phyloP scores from a whole-genome alignment of 2,329 filamentous ascomycete species.

The Colletotrichum sp. region DNA sequence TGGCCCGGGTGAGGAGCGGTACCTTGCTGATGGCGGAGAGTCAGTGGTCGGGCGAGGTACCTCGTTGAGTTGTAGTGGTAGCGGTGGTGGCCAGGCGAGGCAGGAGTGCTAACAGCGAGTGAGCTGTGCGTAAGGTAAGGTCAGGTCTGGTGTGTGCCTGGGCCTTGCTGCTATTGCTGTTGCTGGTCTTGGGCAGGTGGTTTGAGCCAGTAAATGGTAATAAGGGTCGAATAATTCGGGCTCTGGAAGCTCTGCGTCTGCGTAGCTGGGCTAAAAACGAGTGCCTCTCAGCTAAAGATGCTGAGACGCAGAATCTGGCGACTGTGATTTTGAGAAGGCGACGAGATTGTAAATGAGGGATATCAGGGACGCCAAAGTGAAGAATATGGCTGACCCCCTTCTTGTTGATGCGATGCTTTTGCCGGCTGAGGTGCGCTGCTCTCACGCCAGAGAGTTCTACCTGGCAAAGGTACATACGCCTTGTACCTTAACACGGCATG shows the following conservation, averaged over 20 bases:
- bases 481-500: not conserved
- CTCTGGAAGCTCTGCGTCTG: not conserved
- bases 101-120: not conserved
- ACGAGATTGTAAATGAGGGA: not conserved
- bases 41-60: not conserved
- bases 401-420: conserved; percentile 17
- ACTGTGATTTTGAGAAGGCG: not conserved
- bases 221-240: not conserved
- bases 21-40: not conserved
- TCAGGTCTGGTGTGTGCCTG: not conserved
- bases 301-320: not conserved
- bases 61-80: not conserved
- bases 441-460: not conserved
- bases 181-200: not conserved
- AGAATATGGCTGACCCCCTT: conserved; percentile 3
- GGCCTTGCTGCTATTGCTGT: not conserved
- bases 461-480: not conserved
- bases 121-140: not conserved
- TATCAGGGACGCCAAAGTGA: conserved; percentile 9
- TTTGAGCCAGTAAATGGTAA: not conserved
- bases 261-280: not conserved
- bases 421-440: not conserved
- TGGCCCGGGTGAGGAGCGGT: not conserved
- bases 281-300: not conserved
- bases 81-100: not conserved